Conservation (phyloP, 352 stramenopile genomes). For the Phytophthora tubulina region DNA sequence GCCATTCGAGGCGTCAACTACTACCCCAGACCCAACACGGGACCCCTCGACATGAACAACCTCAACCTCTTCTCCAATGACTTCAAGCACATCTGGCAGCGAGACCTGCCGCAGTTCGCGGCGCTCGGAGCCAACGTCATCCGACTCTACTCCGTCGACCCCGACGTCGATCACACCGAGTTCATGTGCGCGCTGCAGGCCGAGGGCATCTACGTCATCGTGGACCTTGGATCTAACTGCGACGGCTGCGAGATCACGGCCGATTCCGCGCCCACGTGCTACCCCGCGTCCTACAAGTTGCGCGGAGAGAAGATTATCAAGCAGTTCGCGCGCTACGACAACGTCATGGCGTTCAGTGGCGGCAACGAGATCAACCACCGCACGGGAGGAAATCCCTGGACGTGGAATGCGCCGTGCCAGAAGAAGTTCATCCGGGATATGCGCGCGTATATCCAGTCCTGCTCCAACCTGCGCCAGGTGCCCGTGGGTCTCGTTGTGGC, state of each 20-base stretch:
- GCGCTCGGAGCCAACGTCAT: conserved; percentile 80
- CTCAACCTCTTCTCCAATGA: conserved; percentile 87
- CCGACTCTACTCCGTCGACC: conserved; percentile 86
- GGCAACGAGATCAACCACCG: conserved; percentile 89
- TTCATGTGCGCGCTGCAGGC: conserved; percentile 89
- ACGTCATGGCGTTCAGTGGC: conserved; percentile 80
- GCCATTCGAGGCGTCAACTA: conserved; percentile 84
- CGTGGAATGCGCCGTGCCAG: conserved; percentile 83
- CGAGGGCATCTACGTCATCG: conserved; percentile 81
- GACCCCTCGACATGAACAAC: conserved; percentile 74
- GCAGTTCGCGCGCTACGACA: conserved; percentile 85
- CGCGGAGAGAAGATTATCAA: conserved; percentile 85
- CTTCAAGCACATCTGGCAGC: conserved; percentile 70
- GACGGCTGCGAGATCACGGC: conserved; percentile 71
- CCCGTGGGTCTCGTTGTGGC: conserved; percentile 81
- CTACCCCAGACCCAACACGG: conserved; percentile 87
- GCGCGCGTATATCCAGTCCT: conserved; percentile 73
- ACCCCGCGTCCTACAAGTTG: conserved; percentile 73
- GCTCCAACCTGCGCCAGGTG: conserved; percentile 66
- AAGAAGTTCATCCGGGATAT: conserved; percentile 93
- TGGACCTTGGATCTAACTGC: conserved; percentile 74
- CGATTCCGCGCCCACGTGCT: conserved; percentile 61
- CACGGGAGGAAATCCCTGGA: conserved; percentile 47
- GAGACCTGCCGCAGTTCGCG: conserved; percentile 74
- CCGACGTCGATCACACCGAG: conserved; percentile 67